A percentile compares a stretch with the other conserved stretches of the same genome.
phyloP scores from a whole-genome alignment of 176 grass and related monocot species.

The Pontederia crassipes region DNA sequence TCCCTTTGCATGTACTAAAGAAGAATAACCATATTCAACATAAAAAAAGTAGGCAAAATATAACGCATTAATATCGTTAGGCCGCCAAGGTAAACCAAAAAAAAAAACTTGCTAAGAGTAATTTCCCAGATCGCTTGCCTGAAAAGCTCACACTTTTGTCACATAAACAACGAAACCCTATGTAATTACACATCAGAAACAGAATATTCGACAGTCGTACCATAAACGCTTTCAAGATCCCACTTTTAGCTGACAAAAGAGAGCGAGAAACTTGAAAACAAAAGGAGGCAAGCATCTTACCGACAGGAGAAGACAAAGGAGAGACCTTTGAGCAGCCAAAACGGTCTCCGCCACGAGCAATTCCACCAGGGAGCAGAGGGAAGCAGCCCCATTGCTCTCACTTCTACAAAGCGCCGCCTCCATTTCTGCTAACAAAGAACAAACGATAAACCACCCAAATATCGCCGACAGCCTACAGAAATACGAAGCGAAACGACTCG shows the following conservation, averaged over 20 bases:
- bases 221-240: too few species aligned
- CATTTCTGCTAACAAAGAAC: slow-evolving; percentile 13
- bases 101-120: too few species aligned
- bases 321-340: slow-evolving; percentile 20
- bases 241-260: background rate
- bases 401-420: slow-evolving; percentile 10
- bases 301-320: slow-evolving; percentile 19
- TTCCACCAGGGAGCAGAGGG: slow-evolving; percentile 9
- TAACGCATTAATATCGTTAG: too few species aligned
- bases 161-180: too few species aligned
- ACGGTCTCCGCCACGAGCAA: slow-evolving; percentile 12
- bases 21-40: too few species aligned
- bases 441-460: background rate
- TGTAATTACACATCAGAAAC: too few species aligned
- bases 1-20: too few species aligned
- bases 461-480: background rate
- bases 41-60: too few species aligned
- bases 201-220: too few species aligned
- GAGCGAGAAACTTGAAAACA: background rate
- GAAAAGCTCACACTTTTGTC: too few species aligned
- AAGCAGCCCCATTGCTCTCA: slow-evolving; percentile 11
- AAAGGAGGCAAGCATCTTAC: background rate
- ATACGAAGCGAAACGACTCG: background rate
- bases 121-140: too few species aligned
- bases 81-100: too few species aligned